A percentile compares a stretch with the other conserved stretches of the same genome.
These are phyloP conservation scores for Colletotrichum siamense DNA, from an alignment of 2,329 filamentous ascomycete genomes.

Conservation along the genomic window DNA sequence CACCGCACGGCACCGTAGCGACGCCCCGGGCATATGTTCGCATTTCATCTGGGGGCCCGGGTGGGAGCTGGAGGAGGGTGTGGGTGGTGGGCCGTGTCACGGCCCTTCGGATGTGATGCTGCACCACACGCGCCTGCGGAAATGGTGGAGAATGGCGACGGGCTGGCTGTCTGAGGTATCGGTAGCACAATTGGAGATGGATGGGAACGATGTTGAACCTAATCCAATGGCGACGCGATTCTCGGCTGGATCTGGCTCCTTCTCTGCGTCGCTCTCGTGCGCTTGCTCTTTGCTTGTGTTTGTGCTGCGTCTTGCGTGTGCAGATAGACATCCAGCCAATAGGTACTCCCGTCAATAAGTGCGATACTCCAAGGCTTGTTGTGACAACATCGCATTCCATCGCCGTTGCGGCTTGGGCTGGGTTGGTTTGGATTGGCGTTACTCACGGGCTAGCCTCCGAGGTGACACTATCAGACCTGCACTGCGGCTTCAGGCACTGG, in stretches of 20 bases:
- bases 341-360: neutral
- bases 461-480: too few relatives aligned
- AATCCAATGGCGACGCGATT: neutral
- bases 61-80: neutral
- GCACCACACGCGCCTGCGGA: neutral
- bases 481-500: neutral
- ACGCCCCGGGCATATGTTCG: neutral
- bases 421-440: neutral
- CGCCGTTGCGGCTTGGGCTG: neutral
- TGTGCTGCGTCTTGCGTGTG: neutral
- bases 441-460: neutral
- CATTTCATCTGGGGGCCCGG: neutral
- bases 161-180: neutral
- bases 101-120: neutral
- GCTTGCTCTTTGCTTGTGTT: neutral
- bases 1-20: neutral
- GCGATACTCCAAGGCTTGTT: conserved; percentile 7
- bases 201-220: too few relatives aligned
- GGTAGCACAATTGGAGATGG: too few relatives aligned
- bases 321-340: neutral
- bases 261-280: neutral
- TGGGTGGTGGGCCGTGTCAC: conserved; percentile 3
- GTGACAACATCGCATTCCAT: conserved; percentile 1
- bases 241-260: neutral
- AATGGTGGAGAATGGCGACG: neutral